Base-by-base conservation (phyloP, 495 filamentous ascomycete species). In the Tricharina praecox region DNA sequence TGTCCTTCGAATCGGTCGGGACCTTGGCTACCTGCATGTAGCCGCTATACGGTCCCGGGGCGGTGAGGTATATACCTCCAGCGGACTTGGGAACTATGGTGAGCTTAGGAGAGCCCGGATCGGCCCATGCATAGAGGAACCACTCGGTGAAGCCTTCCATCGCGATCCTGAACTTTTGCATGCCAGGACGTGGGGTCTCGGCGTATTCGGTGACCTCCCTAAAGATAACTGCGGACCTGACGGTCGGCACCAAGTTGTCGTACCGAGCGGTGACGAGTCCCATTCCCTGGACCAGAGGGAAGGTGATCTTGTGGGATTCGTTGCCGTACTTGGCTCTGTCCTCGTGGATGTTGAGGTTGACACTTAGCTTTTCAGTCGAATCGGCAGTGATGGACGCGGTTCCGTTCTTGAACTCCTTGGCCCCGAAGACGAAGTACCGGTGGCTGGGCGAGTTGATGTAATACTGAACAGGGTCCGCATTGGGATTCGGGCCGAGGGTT, bases 261-360 rank as follows among this genome's bases (percentile, higher is more conserved):
- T 88, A 96, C n/a, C 81, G 47, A 2, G 69, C 88, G 3, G 85
- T 93, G 9, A 92, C 71, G 51, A 85, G 88, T 0, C 75, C 85
- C 78, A 88, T 87, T 2, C 90, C 90, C 60, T 95, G 88, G 1
- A 93, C 77, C 4, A 94, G 59, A 0, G 87, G 87, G 54, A 94
- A 82, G 0, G 76, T 77, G 26, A 96, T 68, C 20, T 63, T 64
- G 8, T 47, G 51, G 48, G 19, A 37, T 47, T 19, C 30, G 8
- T 15, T 21, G 5, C 53, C 58, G 19, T 38, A 49, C n/a, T 45
- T 38, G 1, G 62, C 50, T 2, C 77, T 66, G 0, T 63, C 53
- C 0, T 74, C 73, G 11, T 70, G 70, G 11, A 59, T 51, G 26
- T 70, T 64, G 2, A 71, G 66, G 25, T 69, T 67, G 9, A 96